Percentiles rank a stretch among this genome's conserved stretches.
Conservation (phyloP, 192 early-diverging fungal species). For the Phycomyces nitens region DNA sequence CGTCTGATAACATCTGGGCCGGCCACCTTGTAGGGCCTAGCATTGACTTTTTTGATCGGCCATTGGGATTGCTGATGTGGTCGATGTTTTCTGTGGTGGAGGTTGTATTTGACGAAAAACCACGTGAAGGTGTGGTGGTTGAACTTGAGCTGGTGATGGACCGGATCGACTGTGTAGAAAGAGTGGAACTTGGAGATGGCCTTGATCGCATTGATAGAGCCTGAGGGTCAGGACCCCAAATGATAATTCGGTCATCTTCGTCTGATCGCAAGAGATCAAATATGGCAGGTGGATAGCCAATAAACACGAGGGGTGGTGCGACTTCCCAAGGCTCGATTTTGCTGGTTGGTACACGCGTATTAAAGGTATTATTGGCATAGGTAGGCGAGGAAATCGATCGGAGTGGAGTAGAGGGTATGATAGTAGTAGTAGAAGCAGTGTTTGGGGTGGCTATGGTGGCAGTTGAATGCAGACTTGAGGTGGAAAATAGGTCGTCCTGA, state of each 20-base stretch:
- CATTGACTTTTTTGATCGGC: neutral
- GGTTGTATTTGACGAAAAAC: slow-evolving; percentile 14
- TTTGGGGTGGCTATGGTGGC: neutral
- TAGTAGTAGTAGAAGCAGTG: neutral
- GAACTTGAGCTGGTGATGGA: neutral
- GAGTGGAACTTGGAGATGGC: neutral
- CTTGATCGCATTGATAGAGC: slow-evolving; percentile 2
- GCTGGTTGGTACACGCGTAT: neutral
- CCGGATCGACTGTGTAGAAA: neutral
- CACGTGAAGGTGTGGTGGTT: neutral
- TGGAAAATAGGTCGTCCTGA: slow-evolving; percentile 2
- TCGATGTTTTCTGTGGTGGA: neutral
- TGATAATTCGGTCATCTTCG: slow-evolving; percentile 26
- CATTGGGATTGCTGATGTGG: neutral
- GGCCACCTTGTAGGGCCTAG: neutral
- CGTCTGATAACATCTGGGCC: no score
- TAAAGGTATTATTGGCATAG: neutral
- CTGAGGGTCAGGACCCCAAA: slow-evolving; percentile 34
- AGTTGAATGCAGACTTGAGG: neutral
- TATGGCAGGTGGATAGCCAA: slow-evolving; percentile 28
- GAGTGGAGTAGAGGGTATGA: neutral
- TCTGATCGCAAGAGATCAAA: slow-evolving; percentile 33
- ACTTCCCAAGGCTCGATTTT: slow-evolving; percentile 6
- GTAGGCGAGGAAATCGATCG: neutral
- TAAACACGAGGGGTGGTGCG: slow-evolving; percentile 22